A percentile compares a stretch with the other conserved stretches of the same genome.
phyloP scores from a whole-genome alignment of 805 yeast species.

The Myxozyma lipomycoides region DNA sequence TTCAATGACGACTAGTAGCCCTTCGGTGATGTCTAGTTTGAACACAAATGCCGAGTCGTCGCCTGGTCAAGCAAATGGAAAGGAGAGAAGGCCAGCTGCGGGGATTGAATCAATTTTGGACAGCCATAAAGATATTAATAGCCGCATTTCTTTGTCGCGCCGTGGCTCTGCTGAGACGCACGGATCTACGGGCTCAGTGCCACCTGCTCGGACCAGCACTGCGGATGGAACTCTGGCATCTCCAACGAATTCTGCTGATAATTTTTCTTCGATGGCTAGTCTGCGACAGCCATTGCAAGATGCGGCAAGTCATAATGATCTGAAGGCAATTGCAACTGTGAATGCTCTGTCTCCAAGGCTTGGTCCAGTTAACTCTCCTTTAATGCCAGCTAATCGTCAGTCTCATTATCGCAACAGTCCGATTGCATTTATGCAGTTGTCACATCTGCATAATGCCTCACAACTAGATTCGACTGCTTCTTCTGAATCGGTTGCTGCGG shows the following conservation, averaged over 20 bases:
- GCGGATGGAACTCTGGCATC: not conserved
- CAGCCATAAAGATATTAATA: conserved; percentile 21
- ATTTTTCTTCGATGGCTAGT: too few relatives aligned
- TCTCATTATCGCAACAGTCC: conserved; percentile 7
- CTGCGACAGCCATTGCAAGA: too few relatives aligned
- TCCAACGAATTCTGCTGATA: not conserved
- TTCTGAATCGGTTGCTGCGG: not conserved
- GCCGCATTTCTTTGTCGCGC: conserved; percentile 8
- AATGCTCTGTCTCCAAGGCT: not conserved
- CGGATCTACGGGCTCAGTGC: not conserved
- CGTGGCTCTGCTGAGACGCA: conserved; percentile 13
- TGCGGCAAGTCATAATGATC: not conserved
- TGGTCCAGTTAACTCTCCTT: not conserved
- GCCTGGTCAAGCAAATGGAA: not conserved
- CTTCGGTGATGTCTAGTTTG: not conserved
- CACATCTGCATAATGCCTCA: conserved; percentile 1
- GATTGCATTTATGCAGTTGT: conserved; percentile 10
- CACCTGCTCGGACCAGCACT: not conserved
- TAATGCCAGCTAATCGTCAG: not conserved
- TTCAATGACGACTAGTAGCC: conserved; percentile 1
- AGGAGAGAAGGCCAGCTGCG: not conserved
- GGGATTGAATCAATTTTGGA: conserved; percentile 20
- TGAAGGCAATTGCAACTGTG: not conserved
- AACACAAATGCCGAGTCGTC: not conserved
- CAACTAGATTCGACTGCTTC: not conserved